phyloP scores from a whole-genome alignment of 345 rosid genomes.

The Punica granatum region DNA sequence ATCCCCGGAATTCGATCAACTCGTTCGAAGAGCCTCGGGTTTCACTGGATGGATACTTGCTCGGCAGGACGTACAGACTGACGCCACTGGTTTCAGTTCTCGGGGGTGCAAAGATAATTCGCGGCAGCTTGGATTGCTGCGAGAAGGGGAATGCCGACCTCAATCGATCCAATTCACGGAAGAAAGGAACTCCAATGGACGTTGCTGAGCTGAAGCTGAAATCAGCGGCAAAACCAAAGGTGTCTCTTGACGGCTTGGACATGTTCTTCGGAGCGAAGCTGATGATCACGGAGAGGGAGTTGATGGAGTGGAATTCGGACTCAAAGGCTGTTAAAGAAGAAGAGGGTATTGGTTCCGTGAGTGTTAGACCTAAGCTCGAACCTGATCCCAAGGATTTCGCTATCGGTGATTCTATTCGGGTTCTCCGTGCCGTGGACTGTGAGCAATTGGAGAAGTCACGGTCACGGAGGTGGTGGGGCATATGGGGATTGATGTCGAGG shows the following conservation, averaged over 20 bases:
- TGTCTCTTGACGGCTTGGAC: conserved; percentile 37
- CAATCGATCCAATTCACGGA: conserved; percentile 15
- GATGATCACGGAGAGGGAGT: conserved; percentile 49
- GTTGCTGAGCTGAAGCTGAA: conserved; percentile 23
- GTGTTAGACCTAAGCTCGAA: not conserved
- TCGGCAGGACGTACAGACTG: conserved; percentile 35
- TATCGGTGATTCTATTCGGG: not conserved
- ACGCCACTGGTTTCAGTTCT: conserved; percentile 39
- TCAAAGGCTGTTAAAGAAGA: conserved; percentile 13
- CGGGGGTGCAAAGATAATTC: conserved; percentile 42
- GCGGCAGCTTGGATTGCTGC: conserved; percentile 17
- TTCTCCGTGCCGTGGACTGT: not conserved
- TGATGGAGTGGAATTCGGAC: conserved; percentile 38
- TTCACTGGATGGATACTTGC: conserved; percentile 72
- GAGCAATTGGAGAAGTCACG: not conserved
- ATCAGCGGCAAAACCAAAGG: conserved; percentile 21
- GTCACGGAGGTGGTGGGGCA: not conserved
- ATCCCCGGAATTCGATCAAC: conserved; percentile 34
- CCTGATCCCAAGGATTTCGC: not conserved
- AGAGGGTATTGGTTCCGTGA: not conserved
- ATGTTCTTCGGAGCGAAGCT: conserved; percentile 40
- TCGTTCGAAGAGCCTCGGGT: conserved; percentile 73
- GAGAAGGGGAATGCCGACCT: conserved; percentile 20
- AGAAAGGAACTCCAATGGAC: conserved; percentile 15
- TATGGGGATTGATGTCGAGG: not conserved